Base-by-base conservation (phyloP, 768 basidiomycete species). In the Collybiopsis luxurians region DNA sequence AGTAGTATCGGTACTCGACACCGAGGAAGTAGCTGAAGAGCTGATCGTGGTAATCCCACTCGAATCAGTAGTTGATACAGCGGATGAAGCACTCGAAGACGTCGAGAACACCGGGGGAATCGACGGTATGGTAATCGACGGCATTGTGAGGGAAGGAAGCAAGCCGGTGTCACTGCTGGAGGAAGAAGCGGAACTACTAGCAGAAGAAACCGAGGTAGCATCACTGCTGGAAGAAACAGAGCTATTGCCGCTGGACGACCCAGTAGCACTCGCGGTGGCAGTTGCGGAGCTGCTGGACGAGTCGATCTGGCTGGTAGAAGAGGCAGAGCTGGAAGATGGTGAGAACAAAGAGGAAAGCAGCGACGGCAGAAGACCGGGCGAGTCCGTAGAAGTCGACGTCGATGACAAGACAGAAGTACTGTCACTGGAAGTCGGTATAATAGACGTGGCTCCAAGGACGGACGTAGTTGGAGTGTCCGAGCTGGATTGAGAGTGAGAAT, bases 401-500 rank as follows among this genome's bases (percentile, higher is more conserved):
- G 45, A 34, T 55, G 42, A 56, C 38, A 12, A 27, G 4, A 34
- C 46, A 15, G 55, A 24, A 34, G 31, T 30, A 28, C 49, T 44
- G 5, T 19, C 42, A 44, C 7, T 42, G 28, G 53, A 3, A 11
- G 4, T 40, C 21, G n/a, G 34, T 17, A 40, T 44, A 9, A 40
- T 45, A 44, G 53, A 42, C 53, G 53, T 61, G 65, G 64, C 60
- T 62, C 60, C 63, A 53, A 62, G 62, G 56, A 60, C 59, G 57
- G 63, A 59, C 56, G 62, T 63, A 60, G 54, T 52, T 55, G 60
- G 62, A 60, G 62, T 60, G 58, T 34, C 31, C 31, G 55, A 64
- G 57, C 59, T 63, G 60, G 57, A 61, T 52, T 58, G 64, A 64
- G 62, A 62, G 61, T 58, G 67, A 63, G 66, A 67, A 65, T 34